phyloP scores from a whole-genome alignment of 768 basidiomycete genomes.

The Suillus spraguei region DNA sequence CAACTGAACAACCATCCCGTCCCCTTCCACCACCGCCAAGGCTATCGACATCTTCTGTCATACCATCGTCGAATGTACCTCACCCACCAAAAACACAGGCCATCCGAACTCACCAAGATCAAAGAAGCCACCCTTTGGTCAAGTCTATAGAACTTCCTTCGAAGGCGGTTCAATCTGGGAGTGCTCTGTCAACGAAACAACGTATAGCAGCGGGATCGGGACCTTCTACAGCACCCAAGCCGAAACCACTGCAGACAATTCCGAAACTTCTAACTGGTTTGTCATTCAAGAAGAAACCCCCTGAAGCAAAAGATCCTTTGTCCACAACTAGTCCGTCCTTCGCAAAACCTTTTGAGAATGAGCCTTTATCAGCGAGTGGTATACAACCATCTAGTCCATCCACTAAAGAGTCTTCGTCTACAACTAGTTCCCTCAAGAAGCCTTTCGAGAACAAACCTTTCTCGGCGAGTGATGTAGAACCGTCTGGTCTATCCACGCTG shows the following conservation, averaged over 20 bases:
- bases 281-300: conserved; percentile 46
- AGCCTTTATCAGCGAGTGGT: background rate
- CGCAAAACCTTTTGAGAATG: background rate
- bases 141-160: conserved; percentile 31
- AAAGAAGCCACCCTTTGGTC: conserved; percentile 32
- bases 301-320: conserved; percentile 20
- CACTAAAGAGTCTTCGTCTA: conserved; percentile 15
- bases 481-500: background rate
- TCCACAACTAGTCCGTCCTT: background rate
- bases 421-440: background rate
- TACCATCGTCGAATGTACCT: conserved; percentile 13
- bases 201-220: conserved; percentile 44
- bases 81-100: conserved; percentile 18
- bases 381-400: background rate
- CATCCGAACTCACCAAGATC: conserved; percentile 34
- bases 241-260: conserved; percentile 36
- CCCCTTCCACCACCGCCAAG: conserved; percentile 8
- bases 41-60: background rate
- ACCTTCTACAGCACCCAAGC: conserved; percentile 32
- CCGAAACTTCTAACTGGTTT: conserved; percentile 34
- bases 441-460: background rate
- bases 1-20: background rate
- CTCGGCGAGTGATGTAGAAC: background rate
- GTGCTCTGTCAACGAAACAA: conserved; percentile 53
- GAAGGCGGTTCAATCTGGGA: conserved; percentile 29